phyloP scores from a whole-genome alignment of 1,284 basidiomycete genomes.

The Limonomyces culmigenus region DNA sequence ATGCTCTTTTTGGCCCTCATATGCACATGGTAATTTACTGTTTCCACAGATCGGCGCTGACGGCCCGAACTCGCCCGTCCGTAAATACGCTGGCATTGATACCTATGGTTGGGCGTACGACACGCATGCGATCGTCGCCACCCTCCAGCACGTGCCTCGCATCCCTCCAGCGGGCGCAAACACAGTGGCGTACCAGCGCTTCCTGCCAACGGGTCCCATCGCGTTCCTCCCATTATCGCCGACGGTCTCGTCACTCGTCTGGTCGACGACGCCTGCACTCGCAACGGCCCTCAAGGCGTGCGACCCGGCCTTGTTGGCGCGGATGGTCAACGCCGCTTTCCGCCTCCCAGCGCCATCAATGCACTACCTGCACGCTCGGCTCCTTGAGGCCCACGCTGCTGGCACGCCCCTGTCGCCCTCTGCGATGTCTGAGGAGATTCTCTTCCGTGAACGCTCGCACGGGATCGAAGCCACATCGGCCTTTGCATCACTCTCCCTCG shows the following conservation, averaged over 20 bases:
- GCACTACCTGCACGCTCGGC: constrained; percentile 44
- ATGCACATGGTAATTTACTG: constrained; percentile 6
- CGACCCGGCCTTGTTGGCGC: constrained; percentile 46
- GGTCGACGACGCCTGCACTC: constrained; percentile 77
- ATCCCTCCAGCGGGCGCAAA: constrained; percentile 44
- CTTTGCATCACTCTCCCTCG: constrained; percentile 28
- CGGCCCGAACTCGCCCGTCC: constrained; percentile 88
- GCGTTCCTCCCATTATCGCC: constrained; percentile 82
- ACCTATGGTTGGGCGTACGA: constrained; percentile 90
- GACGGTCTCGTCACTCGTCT: constrained; percentile 77
- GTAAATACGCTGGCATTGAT: constrained; percentile 72
- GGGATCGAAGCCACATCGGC: constrained; percentile 42
- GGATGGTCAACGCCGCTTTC: constrained; percentile 86
- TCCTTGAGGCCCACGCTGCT: constrained; percentile 33
- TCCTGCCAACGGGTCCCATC: constrained; percentile 90
- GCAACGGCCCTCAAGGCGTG: constrained; percentile 60
- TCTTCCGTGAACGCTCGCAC: constrained; percentile 54
- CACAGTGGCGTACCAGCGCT: constrained; percentile 84
- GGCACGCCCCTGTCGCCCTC: constrained; percentile 25
- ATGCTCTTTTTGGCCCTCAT: not conserved
- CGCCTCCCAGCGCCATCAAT: constrained; percentile 69
- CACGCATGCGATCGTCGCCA: constrained; percentile 84
- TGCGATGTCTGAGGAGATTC: constrained; percentile 39
- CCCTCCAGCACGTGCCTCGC: constrained; percentile 55
- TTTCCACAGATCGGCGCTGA: constrained; percentile 76